Base-by-base conservation (phyloP, 345 rosid species). In the Orychophragmus violaceus region DNA sequence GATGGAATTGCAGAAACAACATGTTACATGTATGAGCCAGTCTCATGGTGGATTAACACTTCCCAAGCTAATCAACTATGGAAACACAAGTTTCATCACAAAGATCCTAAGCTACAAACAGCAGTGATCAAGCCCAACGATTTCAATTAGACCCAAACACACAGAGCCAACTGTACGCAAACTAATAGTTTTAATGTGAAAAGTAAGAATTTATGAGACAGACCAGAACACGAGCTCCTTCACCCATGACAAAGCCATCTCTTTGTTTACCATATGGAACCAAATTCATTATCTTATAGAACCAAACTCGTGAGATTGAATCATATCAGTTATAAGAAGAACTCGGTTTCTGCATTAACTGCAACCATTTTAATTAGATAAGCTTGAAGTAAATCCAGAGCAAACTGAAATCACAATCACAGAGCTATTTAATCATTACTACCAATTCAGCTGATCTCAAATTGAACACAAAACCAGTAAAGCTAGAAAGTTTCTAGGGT, bases 191-290 rank as follows among this genome's bases (percentile, higher is more conserved):
- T 37, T 18, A 37, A n/a, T 5, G 44, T 5, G 19, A 28, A 23
- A 32, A 42, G 59, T 11, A 45, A 22, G 41, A 35, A 35, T 35
- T 12, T 35, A 14, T 35, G 44, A 37, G 44, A n/a, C 88, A 89
- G 79, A 91, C 99, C 98, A 95, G 69, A 6, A 95, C 86, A 72
- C 97, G 98, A 60, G 96, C 88, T 62, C 98, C 99, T 82, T 95
- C 99, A 55, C 99, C 98, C 98, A 95, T 87, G 32, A 95, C 99
- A 54, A 91, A 91, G 21, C 99, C 99, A 79, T 95, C 98, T 70
- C 97, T 78, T 64, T 71, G 90, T 77, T 71, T 87, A 80, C 91
- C 98, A 96, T 98, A 95, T 1, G 99, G 99, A n/a, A n/a, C n/a
- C n/a, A n/a, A n/a, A n/a, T n/a, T n/a, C n/a, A n/a, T n/a, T n/a